Conservation (phyloP, 805 yeast species). For the Saccharomycopsis selenospora region DNA sequence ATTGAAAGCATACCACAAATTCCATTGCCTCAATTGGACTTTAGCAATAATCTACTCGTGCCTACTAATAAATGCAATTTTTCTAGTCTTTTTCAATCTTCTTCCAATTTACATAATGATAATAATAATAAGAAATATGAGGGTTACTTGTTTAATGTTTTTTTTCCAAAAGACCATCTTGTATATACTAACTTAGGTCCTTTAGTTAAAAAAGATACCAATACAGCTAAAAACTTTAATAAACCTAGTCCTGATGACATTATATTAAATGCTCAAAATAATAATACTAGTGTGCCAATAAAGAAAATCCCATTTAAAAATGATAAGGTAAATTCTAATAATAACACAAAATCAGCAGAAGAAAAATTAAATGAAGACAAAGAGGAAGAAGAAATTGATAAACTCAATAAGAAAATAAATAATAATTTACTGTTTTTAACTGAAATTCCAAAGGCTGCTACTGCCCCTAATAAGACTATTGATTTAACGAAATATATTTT, state of each 20-base stretch:
- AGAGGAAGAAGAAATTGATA: slow-evolving; percentile 6
- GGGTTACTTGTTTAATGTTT: neutral
- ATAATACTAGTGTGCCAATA: no score
- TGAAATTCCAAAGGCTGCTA: slow-evolving; percentile 17
- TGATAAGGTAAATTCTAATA: no score
- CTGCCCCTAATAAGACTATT: slow-evolving; percentile 35
- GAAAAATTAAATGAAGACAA: neutral
- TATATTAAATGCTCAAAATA: slow-evolving; percentile 50
- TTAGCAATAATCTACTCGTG: no score
- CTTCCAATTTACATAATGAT: neutral
- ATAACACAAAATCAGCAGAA: neutral
- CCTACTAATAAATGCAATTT: no score
- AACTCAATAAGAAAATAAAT: slow-evolving; percentile 3
- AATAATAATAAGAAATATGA: neutral
- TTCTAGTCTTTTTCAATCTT: no score
- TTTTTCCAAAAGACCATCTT: neutral
- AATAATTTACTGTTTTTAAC: neutral
- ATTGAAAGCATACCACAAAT: no score
- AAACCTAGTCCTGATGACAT: slow-evolving; percentile 82
- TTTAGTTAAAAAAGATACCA: slow-evolving; percentile 31
- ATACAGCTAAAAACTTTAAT: slow-evolving; percentile 46
- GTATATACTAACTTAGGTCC: slow-evolving; percentile 33
- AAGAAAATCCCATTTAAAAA: no score
- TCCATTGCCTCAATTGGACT: no score
- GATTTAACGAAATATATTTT: slow-evolving; percentile 36